phyloP scores from a whole-genome alignment of 306 rosid genomes.

The Fragaria vesca region DNA sequence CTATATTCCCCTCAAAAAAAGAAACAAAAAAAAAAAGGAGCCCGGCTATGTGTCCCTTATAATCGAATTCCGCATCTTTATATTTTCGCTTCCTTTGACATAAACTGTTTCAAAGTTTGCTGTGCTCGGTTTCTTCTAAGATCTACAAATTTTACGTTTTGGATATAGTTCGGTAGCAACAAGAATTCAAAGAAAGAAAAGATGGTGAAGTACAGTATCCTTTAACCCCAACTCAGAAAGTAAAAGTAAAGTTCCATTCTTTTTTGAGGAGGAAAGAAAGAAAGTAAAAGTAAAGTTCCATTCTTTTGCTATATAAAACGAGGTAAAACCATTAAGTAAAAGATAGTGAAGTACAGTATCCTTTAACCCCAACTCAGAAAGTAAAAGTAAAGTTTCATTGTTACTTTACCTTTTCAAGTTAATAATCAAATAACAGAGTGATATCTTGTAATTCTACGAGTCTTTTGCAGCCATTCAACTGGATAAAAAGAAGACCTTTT shows the following conservation, averaged over 20 bases:
- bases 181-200: background rate
- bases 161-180: background rate
- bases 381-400: background rate
- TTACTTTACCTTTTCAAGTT: too few species aligned
- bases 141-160: too few species aligned
- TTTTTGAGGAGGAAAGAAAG: background rate
- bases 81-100: background rate
- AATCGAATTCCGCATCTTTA: background rate
- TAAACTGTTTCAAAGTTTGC: background rate
- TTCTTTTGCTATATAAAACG: too few species aligned
- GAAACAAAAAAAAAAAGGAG: background rate
- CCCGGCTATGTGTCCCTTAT: background rate
- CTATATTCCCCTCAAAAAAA: background rate
- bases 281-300: too few species aligned
- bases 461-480: too few species aligned
- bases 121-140: background rate
- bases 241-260: background rate
- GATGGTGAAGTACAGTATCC: background rate
- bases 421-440: too few species aligned
- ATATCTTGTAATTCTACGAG: too few species aligned
- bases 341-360: background rate
- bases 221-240: background rate
- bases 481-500: conserved; percentile 13
- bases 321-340: background rate
- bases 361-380: background rate